These are phyloP conservation scores for Mycena polygramma DNA, from an alignment of 768 basidiomycete species.

Conservation along the genomic window DNA sequence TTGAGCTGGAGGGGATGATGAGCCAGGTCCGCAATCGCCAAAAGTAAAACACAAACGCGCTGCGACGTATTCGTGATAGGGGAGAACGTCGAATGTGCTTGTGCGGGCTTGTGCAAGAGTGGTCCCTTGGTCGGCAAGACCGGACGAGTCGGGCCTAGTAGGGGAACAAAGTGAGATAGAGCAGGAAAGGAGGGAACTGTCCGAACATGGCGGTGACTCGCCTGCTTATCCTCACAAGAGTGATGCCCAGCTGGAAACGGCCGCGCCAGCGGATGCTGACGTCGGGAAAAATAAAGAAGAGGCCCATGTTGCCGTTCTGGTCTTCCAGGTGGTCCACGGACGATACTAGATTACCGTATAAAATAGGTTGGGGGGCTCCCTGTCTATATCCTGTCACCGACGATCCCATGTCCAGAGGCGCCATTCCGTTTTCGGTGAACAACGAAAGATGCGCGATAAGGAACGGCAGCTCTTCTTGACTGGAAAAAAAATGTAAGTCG, in stretches of 20 bases:
- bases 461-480: conserved; percentile 89
- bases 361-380: conserved; percentile 65
- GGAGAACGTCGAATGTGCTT: conserved; percentile 81
- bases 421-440: conserved; percentile 75
- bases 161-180: conserved; percentile 36
- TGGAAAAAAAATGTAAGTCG: conserved; percentile 48
- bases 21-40: conserved; percentile 30
- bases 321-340: conserved; percentile 86
- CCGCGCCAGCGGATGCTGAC: conserved; percentile 88
- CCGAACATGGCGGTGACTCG: conserved; percentile 55
- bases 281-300: conserved; percentile 93
- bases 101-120: conserved; percentile 82
- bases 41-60: conserved; percentile 68
- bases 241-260: conserved; percentile 80
- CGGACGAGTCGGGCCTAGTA: conserved; percentile 62
- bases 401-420: conserved; percentile 74
- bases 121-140: conserved; percentile 70
- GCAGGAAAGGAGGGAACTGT: conserved; percentile 27
- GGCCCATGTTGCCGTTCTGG: conserved; percentile 82
- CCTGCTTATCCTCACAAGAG: conserved; percentile 82
- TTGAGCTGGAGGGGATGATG: conserved; percentile 49
- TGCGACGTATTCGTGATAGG: conserved; percentile 80
- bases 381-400: conserved; percentile 58
- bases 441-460: conserved; percentile 87
- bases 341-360: conserved; percentile 90